These are phyloP conservation scores for Epithemia pelagica DNA, from an alignment of 108 stramenopile genomes.

Conservation along the genomic window DNA sequence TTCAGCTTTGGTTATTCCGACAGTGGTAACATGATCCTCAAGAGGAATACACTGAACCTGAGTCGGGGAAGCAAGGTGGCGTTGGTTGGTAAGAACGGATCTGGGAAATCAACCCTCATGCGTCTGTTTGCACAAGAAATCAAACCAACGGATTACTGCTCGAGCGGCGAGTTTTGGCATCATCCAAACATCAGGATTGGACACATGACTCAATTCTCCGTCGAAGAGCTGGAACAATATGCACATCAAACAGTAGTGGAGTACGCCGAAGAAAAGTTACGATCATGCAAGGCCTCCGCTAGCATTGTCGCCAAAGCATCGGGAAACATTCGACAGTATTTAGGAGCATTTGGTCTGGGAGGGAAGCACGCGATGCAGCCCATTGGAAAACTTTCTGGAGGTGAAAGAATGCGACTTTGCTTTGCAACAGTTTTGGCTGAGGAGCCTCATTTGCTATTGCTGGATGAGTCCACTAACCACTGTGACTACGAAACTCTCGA, in stretches of 20 bases:
- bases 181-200: conserved; percentile 70
- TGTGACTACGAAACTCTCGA: conserved; percentile 90
- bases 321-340: conserved; percentile 67
- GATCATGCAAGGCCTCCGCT: conserved; percentile 27
- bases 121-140: conserved; percentile 72
- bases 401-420: conserved; percentile 80
- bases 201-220: conserved; percentile 79
- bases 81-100: conserved; percentile 83
- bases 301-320: conserved; percentile 30
- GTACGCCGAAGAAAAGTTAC: conserved; percentile 41
- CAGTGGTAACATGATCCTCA: conserved; percentile 11
- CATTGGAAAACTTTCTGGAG: conserved; percentile 78
- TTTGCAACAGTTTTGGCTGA: conserved; percentile 73
- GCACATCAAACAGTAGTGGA: conserved; percentile 62
- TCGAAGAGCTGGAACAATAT: conserved; percentile 80
- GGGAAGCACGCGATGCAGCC: conserved; percentile 68
- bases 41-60: conserved; percentile 41
- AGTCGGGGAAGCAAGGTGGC: conserved; percentile 69
- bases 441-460: conserved; percentile 62
- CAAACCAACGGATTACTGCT: conserved; percentile 48
- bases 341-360: conserved; percentile 85
- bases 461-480: conserved; percentile 72
- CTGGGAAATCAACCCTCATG: conserved; percentile 80
- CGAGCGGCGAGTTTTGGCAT: conserved; percentile 35
- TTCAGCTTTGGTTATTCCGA: conserved; percentile 46